Percentiles rank a stretch among this genome's conserved stretches.
phyloP scores from a whole-genome alignment of 768 basidiomycete genomes.

The Trichaptum fuscoviolaceum region DNA sequence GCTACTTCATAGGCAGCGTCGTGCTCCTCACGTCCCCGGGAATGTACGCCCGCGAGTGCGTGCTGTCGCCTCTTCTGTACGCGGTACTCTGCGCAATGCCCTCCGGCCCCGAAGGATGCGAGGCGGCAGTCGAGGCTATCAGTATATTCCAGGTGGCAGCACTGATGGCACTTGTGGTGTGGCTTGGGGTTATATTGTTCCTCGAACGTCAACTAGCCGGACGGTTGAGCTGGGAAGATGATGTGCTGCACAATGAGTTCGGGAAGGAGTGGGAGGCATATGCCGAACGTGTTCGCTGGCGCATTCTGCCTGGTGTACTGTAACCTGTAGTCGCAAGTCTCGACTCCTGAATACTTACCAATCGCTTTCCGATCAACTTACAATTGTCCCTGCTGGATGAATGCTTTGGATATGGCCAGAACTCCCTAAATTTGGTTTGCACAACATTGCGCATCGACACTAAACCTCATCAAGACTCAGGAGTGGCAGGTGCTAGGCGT shows the following conservation, averaged over 20 bases:
- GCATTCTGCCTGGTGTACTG: slow-evolving; percentile 45
- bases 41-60: not conserved
- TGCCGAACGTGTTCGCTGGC: slow-evolving; percentile 38
- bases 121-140: not conserved
- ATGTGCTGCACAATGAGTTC: slow-evolving; percentile 41
- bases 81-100: not conserved
- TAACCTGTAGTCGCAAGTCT: not conserved
- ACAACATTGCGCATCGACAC: no score
- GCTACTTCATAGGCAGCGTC: not conserved
- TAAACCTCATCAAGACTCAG: no score
- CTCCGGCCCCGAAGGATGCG: not conserved
- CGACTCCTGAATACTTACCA: no score
- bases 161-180: not conserved
- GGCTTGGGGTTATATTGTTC: not conserved
- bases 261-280: slow-evolving; percentile 44
- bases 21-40: not conserved
- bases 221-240: slow-evolving; percentile 31
- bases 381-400: no score
- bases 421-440: no score
- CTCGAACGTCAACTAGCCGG: not conserved
- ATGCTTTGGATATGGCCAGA: no score
- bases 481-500: no score
- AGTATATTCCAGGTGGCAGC: not conserved
- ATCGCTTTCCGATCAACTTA: no score
- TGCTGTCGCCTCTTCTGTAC: not conserved